Evolutionary conservation across 768 basidiomycete species (phyloP).

Genomic region (Boletales sp.): DNA sequence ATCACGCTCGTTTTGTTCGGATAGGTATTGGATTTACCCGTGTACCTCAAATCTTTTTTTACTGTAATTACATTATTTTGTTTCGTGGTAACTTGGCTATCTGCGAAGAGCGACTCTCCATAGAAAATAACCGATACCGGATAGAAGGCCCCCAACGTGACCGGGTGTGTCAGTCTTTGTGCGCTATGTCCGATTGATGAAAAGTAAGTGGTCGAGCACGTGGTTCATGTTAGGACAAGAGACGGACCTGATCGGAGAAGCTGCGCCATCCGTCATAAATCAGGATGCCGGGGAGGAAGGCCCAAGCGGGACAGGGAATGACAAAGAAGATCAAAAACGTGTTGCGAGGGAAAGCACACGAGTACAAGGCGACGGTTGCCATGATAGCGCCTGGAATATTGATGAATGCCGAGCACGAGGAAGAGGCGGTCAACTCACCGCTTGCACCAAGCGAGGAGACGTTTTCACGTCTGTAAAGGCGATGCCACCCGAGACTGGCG

Average conservation of each 20-base stretch:
- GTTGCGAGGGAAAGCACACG: slow-evolving; percentile 62
- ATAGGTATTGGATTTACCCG: slow-evolving; percentile 10
- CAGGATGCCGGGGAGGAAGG: slow-evolving; percentile 58
- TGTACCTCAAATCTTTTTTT: slow-evolving; percentile 8
- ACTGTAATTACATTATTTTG: slow-evolving; percentile 11
- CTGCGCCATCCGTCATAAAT: slow-evolving; percentile 34
- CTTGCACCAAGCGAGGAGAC: slow-evolving; percentile 63
- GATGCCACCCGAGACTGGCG: slow-evolving; percentile 46
- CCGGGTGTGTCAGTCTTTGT: slow-evolving; percentile 56
- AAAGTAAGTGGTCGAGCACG: neutral
- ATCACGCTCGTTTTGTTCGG: slow-evolving; percentile 14
- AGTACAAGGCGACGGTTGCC: slow-evolving; percentile 66
- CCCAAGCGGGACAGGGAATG: slow-evolving; percentile 78
- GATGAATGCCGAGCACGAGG: neutral
- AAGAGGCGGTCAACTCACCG: slow-evolving; percentile 40
- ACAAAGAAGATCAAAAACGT: slow-evolving; percentile 72
- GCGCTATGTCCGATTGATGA: slow-evolving; percentile 33
- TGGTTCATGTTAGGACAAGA: neutral
- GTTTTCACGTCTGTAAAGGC: slow-evolving; percentile 25
- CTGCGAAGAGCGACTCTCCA: slow-evolving; percentile 29
- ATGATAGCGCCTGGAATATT: slow-evolving; percentile 63
- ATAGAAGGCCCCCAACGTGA: slow-evolving; percentile 65
- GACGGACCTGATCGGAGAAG: slow-evolving; percentile 33
- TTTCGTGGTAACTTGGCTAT: slow-evolving; percentile 5
- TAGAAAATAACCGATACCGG: slow-evolving; percentile 54